These are phyloP conservation scores for Calocybe indica DNA, from an alignment of 768 basidiomycete species.

Conservation along the genomic window DNA sequence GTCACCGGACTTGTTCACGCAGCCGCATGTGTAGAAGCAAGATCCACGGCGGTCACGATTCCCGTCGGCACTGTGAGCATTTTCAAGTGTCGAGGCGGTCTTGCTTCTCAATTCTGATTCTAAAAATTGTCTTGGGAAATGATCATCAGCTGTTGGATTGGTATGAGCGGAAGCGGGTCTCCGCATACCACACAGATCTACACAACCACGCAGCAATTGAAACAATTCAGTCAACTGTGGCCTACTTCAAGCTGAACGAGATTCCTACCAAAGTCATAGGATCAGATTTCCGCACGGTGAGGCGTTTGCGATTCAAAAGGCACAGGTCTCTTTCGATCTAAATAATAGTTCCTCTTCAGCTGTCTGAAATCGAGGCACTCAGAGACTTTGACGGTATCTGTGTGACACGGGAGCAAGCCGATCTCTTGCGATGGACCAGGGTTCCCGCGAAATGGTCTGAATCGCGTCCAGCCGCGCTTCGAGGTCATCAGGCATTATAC, in stretches of 20 bases:
- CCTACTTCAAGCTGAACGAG: constrained; percentile 34
- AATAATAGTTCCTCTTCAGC: background rate
- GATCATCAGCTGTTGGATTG: constrained; percentile 31
- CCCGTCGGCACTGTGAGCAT: constrained; percentile 42
- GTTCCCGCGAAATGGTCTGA: constrained; percentile 18
- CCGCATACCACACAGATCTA: constrained; percentile 12
- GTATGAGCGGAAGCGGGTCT: constrained; percentile 30
- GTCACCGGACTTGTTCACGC: constrained; percentile 54
- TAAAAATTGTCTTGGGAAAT: background rate
- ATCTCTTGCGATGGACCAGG: constrained; percentile 24
- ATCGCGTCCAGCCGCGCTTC: constrained; percentile 22
- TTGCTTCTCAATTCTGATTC: background rate
- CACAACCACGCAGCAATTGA: constrained; percentile 37
- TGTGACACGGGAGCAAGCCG: constrained; percentile 33
- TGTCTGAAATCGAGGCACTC: constrained; percentile 3
- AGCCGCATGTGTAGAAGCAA: constrained; percentile 47
- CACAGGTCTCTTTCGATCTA: background rate
- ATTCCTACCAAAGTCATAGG: constrained; percentile 36
- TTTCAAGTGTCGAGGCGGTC: background rate
- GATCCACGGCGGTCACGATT: constrained; percentile 42
- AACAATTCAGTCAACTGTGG: constrained; percentile 36
- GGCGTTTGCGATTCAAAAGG: constrained; percentile 4
- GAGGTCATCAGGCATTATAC: constrained; percentile 31
- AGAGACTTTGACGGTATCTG: constrained; percentile 24
- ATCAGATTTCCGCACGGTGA: constrained; percentile 35